Base-by-base conservation (phyloP, 805 yeast genomes). In the Wickerhamiella allomyrinae region DNA sequence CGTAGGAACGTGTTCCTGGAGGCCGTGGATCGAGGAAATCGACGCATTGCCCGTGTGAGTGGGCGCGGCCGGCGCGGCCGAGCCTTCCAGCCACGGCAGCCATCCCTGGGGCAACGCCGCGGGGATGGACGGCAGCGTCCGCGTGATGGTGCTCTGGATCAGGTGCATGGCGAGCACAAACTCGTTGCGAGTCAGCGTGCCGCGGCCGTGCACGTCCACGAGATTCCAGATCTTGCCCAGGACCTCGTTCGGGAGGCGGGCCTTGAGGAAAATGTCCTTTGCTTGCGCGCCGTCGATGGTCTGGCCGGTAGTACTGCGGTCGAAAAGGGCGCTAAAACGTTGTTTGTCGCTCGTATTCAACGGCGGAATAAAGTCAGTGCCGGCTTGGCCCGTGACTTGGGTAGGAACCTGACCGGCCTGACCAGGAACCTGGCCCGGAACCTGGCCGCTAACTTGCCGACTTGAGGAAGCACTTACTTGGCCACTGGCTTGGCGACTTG, bases 151-250 rank as follows among this genome's bases (percentile, higher is more conserved):
- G 50, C 85, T 77, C 60, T 89, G 96, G 49, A 91, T 84, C 57
- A 91, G 69, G 61, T 83, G 94, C 98, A 91, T 89, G 7, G 97
- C 96, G 53, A 89, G 73, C 36, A 84, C 74, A 53, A 91, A 91
- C 57, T 84, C 87, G 13, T 77, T 70, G 55, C 77, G 73, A 43
- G 73, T 69, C 52, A 91, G 72, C 43, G 73, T 67, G 5, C 98
- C 98, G 1, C 72, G 62, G 51, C 77, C 77, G 41, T 72, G 71
- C 46, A 76, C 74, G 58, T 91, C 98, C 35, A 82, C 91, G 44
- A 89, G 67, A 41, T 72, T 72, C 98, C 98, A 91, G 45, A 91
- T 78, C 57, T 78, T 80, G 44, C 93, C 94, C 47, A 91, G 67
- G 2, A 76, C 70, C 20, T 73, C 72, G 27, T 78, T 79, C 21